Evolutionary conservation across 139 green algal genomes (phyloP), one percentile per base, ranked within the genome.

Genomic region (Medakamo hakoo): DNA sequence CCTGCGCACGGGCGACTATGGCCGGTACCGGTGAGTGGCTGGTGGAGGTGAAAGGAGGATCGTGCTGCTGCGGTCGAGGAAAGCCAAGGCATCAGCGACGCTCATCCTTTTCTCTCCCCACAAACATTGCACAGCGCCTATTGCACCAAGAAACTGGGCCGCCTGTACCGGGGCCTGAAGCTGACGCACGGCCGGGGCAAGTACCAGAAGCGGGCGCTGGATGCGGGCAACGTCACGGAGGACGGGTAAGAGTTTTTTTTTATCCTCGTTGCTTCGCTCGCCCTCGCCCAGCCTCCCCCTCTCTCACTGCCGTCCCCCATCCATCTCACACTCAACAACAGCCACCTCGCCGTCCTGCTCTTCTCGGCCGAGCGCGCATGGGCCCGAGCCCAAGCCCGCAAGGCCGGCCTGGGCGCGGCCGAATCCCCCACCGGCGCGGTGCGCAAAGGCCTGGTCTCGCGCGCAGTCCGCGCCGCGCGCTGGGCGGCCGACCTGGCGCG

Each of bases 121-220:
- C n/a, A n/a, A n/a, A n/a, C n/a, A n/a, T n/a, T n/a, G n/a, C n/a
- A 3, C 72, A 78, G 72, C 1, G 55, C 64, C 0, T 82, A 82
- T 55, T 82, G 76, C 68, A 65, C 64, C 23, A 60, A 63, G 5
- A 52, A 70, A 30, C 64, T 82, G 66, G 55, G 60, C 28, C 71
- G 74, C 0, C 62, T 82, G 26, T 82, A 80, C 73, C 68, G 67
- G 28, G 64, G 62, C 22, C 59, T 75, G 25, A 72, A 72, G 27
- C 68, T 80, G 18, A 58, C 61, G 48, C 76, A 82, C 70, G 74
- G 74, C 27, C 62, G 65, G 18, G 70, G 67, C 16, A 75, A 73
- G 28, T 82, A 76, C 61, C 27, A 71, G 58, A 73, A 74, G 65
- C 58, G 58, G 9, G 16, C 9, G 40, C 40, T 52, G 40, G 40